A percentile compares a stretch with the other conserved stretches of the same genome.
Evolutionary conservation across 2,329 filamentous ascomycete genomes (phyloP).

Genomic region (Arthrobotrys conoides): DNA sequence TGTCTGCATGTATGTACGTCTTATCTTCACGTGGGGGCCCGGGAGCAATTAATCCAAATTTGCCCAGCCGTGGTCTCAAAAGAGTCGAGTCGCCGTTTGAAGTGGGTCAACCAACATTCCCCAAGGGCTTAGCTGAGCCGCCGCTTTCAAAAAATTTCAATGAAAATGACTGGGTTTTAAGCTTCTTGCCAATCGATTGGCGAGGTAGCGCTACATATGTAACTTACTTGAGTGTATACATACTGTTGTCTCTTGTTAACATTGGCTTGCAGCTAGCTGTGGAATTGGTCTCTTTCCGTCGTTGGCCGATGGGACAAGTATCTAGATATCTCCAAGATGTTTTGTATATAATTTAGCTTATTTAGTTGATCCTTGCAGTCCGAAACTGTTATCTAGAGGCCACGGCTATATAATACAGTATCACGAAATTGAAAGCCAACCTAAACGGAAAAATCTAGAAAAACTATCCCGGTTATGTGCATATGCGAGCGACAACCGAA

Average conservation of each 20-base stretch:
- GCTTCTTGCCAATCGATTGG: slow-evolving; percentile 26
- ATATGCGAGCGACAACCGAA: slow-evolving; percentile 24
- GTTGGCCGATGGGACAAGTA: background rate
- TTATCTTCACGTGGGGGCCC: slow-evolving; percentile 60
- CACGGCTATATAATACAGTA: no score
- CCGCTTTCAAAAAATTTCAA: background rate
- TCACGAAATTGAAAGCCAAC: no score
- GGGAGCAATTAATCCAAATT: slow-evolving; percentile 1
- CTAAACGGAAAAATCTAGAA: background rate
- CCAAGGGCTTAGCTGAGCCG: slow-evolving; percentile 27
- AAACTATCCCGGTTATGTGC: slow-evolving; percentile 22
- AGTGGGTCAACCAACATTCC: slow-evolving; percentile 40
- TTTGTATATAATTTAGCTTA: background rate
- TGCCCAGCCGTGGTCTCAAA: slow-evolving; percentile 20
- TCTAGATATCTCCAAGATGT: background rate
- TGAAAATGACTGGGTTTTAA: slow-evolving; percentile 1
- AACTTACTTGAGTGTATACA: no score
- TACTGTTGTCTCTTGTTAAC: no score
- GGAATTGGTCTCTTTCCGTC: background rate
- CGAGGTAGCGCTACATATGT: background rate
- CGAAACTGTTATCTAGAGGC: no score
- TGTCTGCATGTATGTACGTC: slow-evolving; percentile 35
- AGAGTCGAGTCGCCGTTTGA: slow-evolving; percentile 30
- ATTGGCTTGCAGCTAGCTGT: background rate
- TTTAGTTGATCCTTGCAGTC: no score